These are phyloP conservation scores for Moniliella sp. DNA, from an alignment of 1,284 basidiomycete species.

Conservation along the genomic window DNA sequence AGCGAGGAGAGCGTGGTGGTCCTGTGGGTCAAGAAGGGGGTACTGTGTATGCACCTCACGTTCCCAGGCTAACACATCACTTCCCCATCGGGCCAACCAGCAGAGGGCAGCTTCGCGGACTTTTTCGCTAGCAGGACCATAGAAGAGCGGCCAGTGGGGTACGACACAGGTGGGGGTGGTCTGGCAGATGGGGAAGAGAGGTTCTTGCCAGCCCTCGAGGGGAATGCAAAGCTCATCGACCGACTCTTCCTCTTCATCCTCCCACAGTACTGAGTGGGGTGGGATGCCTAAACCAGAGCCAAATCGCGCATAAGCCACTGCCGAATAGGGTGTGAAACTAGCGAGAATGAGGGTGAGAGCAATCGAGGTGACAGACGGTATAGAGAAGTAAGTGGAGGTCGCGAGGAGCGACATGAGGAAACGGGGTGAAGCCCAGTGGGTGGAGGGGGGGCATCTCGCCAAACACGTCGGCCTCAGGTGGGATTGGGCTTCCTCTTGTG, in stretches of 20 bases:
- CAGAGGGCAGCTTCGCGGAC: conserved; percentile 69
- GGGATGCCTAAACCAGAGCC: conserved; percentile 55
- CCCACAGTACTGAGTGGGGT: too few relatives aligned
- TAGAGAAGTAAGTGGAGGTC: conserved; percentile 62
- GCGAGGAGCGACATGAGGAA: conserved; percentile 68
- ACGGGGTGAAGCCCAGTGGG: conserved; percentile 53
- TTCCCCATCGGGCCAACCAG: conserved; percentile 68
- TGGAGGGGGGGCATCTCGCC: too few relatives aligned
- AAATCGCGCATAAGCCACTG: conserved; percentile 57
- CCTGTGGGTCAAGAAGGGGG: too few relatives aligned
- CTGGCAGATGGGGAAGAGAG: too few relatives aligned
- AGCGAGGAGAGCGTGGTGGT: too few relatives aligned
- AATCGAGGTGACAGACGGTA: conserved; percentile 54
- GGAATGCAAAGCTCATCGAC: too few relatives aligned
- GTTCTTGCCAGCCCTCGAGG: too few relatives aligned
- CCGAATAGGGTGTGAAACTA: conserved; percentile 58
- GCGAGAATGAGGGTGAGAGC: conserved; percentile 50
- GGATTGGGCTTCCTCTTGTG: too few relatives aligned
- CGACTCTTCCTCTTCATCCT: too few relatives aligned
- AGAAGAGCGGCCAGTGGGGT: conserved; percentile 10
- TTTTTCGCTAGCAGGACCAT: conserved; percentile 58
- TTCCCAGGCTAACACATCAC: conserved; percentile 55
- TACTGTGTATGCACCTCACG: too few relatives aligned
- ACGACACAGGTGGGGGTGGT: too few relatives aligned
- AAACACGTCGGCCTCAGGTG: too few relatives aligned